Conservation (phyloP, 257 asterid genomes). For the Plantago ovata region DNA sequence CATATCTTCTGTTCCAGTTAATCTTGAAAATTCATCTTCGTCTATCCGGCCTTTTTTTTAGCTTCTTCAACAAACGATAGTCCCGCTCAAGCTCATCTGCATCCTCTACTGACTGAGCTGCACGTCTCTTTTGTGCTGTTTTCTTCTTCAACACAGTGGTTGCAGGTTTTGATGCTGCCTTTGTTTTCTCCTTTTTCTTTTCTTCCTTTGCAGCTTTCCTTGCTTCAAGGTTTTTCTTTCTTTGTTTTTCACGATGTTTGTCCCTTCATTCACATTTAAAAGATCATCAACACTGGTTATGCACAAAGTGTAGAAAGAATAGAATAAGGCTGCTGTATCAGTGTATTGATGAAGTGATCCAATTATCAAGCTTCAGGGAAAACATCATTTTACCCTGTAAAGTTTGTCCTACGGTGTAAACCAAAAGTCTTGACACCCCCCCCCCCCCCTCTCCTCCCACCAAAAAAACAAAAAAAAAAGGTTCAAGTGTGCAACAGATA, state of each 20-base stretch:
- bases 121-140: slow-evolving; percentile 88
- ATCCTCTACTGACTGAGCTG: slow-evolving; percentile 71
- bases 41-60: slow-evolving; percentile 65
- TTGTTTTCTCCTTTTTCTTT: slow-evolving; percentile 37
- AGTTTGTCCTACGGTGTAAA: no score
- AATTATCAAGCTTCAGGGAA: no score
- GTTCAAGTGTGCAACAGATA: no score
- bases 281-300: slow-evolving; percentile 6
- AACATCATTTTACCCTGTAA: no score
- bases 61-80: slow-evolving; percentile 72
- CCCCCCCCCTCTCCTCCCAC: no score
- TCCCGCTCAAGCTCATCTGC: slow-evolving; percentile 75
- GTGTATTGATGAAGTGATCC: no score
- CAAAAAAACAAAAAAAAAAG: no score
- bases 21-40: slow-evolving; percentile 65
- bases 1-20: slow-evolving; percentile 84
- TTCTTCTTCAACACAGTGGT: slow-evolving; percentile 50
- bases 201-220: slow-evolving; percentile 55
- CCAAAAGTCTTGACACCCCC: no score
- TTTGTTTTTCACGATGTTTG: slow-evolving; percentile 78
- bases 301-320: no score
- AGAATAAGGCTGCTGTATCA: no score
- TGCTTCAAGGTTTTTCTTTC: slow-evolving; percentile 67
- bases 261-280: slow-evolving; percentile 50
- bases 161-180: slow-evolving; percentile 32